Conservation (phyloP, 305 asterid genomes). For the Lippia alba region DNA sequence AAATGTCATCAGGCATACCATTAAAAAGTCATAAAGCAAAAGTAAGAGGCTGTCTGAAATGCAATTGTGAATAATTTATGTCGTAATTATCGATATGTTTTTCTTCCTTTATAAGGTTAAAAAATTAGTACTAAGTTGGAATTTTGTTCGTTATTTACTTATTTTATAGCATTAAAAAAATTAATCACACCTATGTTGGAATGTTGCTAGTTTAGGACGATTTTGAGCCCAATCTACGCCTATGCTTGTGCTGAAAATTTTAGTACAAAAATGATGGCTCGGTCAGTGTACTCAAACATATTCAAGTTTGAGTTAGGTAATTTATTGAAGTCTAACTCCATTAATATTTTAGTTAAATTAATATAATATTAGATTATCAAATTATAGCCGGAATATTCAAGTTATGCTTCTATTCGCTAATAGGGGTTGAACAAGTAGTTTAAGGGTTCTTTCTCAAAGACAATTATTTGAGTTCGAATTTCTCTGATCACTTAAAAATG, state of each 20-base stretch:
- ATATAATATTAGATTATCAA: too few species aligned
- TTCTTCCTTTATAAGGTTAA: neutral
- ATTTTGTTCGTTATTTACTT: neutral
- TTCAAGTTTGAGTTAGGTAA: too few species aligned
- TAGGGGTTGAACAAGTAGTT: too few species aligned
- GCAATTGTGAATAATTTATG: neutral
- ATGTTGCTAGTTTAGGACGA: neutral
- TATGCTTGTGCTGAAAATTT: neutral
- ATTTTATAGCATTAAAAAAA: too few species aligned
- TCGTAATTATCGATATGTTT: neutral
- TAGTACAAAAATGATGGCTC: neutral
- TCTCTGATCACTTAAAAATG: too few species aligned
- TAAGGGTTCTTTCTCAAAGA: too few species aligned
- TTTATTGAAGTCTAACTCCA: too few species aligned
- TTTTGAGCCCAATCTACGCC: neutral
- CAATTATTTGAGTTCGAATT: too few species aligned
- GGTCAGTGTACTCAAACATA: neutral
- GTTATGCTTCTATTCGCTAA: too few species aligned
- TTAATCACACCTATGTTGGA: too few species aligned
- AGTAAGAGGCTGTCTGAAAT: neutral
- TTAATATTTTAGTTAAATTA: too few species aligned
- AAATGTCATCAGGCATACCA: neutral
- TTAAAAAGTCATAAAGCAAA: slow-evolving; percentile 6
- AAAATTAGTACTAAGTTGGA: neutral
- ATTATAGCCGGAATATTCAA: too few species aligned